phyloP scores from a whole-genome alignment of 352 stramenopile genomes.

The Phytophthora pseudosyringae region DNA sequence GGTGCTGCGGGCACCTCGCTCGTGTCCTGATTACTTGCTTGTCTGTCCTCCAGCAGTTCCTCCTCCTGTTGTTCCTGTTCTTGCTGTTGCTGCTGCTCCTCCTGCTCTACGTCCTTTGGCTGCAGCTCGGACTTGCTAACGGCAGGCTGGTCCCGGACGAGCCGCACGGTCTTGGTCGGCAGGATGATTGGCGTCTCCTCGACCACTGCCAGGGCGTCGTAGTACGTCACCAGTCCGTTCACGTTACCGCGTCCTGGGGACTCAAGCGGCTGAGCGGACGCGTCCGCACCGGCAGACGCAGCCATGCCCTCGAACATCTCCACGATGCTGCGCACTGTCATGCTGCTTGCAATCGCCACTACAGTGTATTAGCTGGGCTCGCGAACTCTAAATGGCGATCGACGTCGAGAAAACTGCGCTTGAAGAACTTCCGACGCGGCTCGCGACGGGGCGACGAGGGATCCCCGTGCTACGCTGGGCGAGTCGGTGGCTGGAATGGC shows the following conservation, averaged over 20 bases:
- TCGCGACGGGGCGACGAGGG: constrained; percentile 21
- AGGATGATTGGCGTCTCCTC: constrained; percentile 24
- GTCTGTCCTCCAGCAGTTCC: not conserved
- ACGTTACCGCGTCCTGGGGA: constrained; percentile 29
- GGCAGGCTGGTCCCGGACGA: constrained; percentile 6
- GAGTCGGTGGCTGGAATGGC: constrained; percentile 35
- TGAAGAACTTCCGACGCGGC: constrained; percentile 30
- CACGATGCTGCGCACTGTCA: constrained; percentile 46
- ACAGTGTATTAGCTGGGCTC: not conserved
- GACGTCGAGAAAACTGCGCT: constrained; percentile 26
- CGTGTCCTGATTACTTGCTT: constrained; percentile 29
- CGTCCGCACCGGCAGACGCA: constrained; percentile 7
- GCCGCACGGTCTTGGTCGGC: constrained; percentile 23
- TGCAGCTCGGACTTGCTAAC: constrained; percentile 6
- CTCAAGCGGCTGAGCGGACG: constrained; percentile 10
- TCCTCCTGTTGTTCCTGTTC: constrained; percentile 2
- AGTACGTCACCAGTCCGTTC: constrained; percentile 39
- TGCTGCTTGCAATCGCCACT: constrained; percentile 17
- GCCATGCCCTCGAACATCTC: constrained; percentile 44
- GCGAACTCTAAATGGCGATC: constrained; percentile 27
- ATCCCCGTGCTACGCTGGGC: constrained; percentile 16
- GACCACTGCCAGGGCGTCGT: constrained; percentile 30
- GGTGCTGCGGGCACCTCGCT: constrained; percentile 7
- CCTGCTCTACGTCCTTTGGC: constrained; percentile 8
- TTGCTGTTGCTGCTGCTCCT: constrained; percentile 7